Conservation (phyloP, 495 filamentous ascomycete genomes). For the Xylona heveae region DNA sequence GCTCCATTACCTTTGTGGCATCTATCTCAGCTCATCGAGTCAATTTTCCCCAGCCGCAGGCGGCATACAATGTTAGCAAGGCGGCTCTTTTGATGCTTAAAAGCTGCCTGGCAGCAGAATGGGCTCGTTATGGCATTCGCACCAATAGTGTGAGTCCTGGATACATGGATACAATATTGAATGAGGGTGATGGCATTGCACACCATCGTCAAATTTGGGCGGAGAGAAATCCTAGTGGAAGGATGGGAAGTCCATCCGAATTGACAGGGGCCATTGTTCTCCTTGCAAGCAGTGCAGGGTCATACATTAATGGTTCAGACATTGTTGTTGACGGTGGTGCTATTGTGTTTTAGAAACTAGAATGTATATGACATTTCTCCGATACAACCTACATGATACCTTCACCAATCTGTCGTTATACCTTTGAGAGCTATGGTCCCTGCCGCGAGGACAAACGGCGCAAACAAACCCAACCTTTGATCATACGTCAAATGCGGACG, state of each 20-base stretch:
- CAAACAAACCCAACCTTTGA: too few species aligned
- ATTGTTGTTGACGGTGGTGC: conserved; percentile 32
- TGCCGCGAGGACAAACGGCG: too few species aligned
- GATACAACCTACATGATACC: too few species aligned
- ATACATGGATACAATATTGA: conserved; percentile 69
- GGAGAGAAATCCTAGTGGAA: conserved; percentile 40
- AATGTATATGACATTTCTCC: too few species aligned
- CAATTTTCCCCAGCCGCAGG: conserved; percentile 32
- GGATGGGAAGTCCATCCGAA: conserved; percentile 46
- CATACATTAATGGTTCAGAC: conserved; percentile 46
- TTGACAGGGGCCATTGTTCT: conserved; percentile 44
- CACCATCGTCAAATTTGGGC: conserved; percentile 33
- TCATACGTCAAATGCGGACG: too few species aligned
- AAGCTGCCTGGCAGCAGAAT: conserved; percentile 20
- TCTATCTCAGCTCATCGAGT: conserved; percentile 45
- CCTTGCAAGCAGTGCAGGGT: conserved; percentile 36
- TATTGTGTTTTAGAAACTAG: neutral
- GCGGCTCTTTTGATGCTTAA: conserved; percentile 17
- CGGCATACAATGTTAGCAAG: conserved; percentile 23
- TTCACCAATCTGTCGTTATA: too few species aligned
- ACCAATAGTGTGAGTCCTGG: conserved; percentile 52
- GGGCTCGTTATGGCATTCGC: conserved; percentile 36
- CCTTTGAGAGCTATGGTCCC: too few species aligned
- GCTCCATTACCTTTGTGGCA: conserved; percentile 43
- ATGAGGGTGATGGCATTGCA: conserved; percentile 37